These are phyloP conservation scores for Teratosphaeria destructans DNA, from an alignment of 2,329 filamentous ascomycete genomes.

Conservation along the genomic window DNA sequence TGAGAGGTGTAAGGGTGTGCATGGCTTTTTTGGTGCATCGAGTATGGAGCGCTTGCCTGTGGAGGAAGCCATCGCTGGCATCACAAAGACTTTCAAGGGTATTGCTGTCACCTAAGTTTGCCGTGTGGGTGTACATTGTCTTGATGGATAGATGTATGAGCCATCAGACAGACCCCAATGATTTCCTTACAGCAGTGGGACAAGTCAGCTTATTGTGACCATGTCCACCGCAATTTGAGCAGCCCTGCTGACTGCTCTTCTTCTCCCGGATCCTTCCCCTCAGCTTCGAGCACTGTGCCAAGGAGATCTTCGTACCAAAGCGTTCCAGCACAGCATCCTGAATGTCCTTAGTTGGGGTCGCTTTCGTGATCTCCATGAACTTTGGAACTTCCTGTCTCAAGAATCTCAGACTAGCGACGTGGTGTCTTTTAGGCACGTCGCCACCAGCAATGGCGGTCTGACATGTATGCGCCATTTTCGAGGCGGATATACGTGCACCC, in stretches of 20 bases:
- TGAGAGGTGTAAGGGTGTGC: constrained; percentile 49
- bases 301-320: not conserved
- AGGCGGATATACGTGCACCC: constrained; percentile 4
- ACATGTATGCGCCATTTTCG: constrained; percentile 1
- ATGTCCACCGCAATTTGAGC: constrained; percentile 1
- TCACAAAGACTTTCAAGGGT: constrained; percentile 45
- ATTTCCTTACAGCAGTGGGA: not conserved
- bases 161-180: not conserved
- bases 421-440: constrained; percentile 1
- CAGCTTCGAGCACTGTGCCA: constrained; percentile 2
- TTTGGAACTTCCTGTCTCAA: constrained; percentile 2
- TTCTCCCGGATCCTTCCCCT: not conserved
- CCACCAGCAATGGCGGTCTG: not conserved
- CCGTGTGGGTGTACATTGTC: not conserved
- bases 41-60: constrained; percentile 61
- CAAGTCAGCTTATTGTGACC: constrained; percentile 4
- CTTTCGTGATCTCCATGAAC: not conserved
- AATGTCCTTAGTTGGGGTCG: constrained; percentile 2
- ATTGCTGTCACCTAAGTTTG: constrained; percentile 6
- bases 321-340: constrained; percentile 1
- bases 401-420: not conserved
- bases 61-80: constrained; percentile 53
- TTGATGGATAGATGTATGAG: too few species aligned
- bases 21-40: constrained; percentile 62
- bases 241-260: not conserved